phyloP scores from a whole-genome alignment of 169 alveolate species.

The Eimeria acervulina region DNA sequence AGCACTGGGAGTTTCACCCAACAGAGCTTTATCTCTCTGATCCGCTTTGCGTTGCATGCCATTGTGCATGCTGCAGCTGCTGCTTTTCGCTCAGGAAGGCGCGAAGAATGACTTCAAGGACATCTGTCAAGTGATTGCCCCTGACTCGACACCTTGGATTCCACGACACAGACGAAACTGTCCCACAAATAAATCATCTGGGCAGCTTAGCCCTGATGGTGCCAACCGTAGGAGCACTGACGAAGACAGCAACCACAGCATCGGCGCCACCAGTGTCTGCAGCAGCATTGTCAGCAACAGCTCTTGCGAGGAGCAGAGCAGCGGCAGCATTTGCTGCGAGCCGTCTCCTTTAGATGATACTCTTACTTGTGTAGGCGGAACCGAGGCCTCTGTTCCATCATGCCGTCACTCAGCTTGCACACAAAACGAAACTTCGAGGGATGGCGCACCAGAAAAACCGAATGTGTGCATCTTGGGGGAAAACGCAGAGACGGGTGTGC shows the following conservation, averaged over 20 bases:
- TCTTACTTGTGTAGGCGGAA: not conserved
- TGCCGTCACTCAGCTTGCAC: not conserved
- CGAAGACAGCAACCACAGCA: not conserved
- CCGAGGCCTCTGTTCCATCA: not conserved
- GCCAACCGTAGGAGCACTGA: not conserved
- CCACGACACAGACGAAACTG: not conserved
- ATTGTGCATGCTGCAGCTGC: not conserved
- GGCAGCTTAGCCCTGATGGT: not conserved
- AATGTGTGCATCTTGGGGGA: not conserved
- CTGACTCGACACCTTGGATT: slow-evolving; percentile 6
- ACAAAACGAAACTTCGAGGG: not conserved
- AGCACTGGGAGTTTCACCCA: not conserved
- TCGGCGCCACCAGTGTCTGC: not conserved
- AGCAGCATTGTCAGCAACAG: not conserved
- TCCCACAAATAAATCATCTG: not conserved
- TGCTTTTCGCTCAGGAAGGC: not conserved
- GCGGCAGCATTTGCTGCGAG: not conserved
- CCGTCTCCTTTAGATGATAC: not conserved
- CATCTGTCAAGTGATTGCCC: not conserved
- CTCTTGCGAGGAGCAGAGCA: not conserved
- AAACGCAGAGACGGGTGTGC: not conserved
- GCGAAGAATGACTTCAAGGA: not conserved
- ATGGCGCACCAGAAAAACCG: not conserved
- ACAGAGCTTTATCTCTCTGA: not conserved
- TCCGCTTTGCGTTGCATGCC: not conserved